phyloP scores from a whole-genome alignment of 1,139 yeast species.

The Yamadazyma epiphylla region DNA sequence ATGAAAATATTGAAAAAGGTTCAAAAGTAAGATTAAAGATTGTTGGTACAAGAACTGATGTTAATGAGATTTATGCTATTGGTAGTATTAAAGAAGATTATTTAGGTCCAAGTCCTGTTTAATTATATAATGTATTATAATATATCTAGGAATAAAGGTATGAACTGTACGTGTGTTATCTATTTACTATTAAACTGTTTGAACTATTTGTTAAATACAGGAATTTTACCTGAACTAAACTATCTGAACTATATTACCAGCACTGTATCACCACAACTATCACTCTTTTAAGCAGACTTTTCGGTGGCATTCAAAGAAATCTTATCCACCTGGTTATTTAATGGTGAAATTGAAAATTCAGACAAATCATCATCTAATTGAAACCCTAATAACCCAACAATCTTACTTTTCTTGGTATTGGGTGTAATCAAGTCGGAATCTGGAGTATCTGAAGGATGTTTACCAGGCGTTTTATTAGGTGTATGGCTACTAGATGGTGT shows the following conservation, averaged over 20 bases:
- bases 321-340: conserved; percentile 13
- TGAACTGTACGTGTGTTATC: too few species aligned
- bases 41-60: conserved; percentile 97
- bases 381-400: conserved; percentile 12
- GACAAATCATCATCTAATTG: conserved; percentile 3
- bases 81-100: conserved; percentile 98
- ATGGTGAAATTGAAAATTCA: conserved; percentile 11
- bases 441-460: conserved; percentile 3
- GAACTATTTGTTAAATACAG: too few species aligned
- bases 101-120: conserved; percentile 71
- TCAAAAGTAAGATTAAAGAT: conserved; percentile 90
- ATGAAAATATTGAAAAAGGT: conserved; percentile 91
- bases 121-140: conserved; percentile 5
- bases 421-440: conserved; percentile 7
- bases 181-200: too few species aligned
- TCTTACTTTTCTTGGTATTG: conserved; percentile 5
- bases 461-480: not conserved
- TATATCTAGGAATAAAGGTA: not conserved
- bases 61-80: conserved; percentile 93
- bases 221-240: too few species aligned
- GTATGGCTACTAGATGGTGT: too few species aligned
- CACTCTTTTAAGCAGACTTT: too few species aligned
- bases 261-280: too few species aligned
- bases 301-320: too few species aligned
- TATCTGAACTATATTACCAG: too few species aligned